Conservation (phyloP, 1,139 yeast species). For the Kodamaea sp. region DNA sequence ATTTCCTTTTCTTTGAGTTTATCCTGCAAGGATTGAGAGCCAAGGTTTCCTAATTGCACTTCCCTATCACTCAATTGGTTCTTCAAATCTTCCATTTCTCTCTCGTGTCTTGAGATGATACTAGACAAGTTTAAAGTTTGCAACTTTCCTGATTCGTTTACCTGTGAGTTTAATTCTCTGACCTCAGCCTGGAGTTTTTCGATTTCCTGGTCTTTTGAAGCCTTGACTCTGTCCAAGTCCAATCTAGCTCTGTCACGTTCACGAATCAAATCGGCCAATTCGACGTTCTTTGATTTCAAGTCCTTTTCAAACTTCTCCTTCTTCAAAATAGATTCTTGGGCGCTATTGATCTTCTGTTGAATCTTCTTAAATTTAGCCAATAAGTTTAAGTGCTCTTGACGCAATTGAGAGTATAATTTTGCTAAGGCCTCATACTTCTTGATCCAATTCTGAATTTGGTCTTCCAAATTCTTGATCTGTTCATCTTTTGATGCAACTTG, state of each 20-base stretch:
- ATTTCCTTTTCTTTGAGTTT: conserved; percentile 68
- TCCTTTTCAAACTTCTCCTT: conserved; percentile 85
- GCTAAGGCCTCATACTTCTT: conserved; percentile 89
- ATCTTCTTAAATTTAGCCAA: conserved; percentile 78
- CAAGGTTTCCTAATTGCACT: conserved; percentile 12
- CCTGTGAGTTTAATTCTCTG: conserved; percentile 60
- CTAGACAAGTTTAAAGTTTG: conserved; percentile 68
- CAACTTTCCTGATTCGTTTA: conserved; percentile 63
- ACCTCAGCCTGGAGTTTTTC: conserved; percentile 68
- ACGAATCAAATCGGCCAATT: conserved; percentile 83
- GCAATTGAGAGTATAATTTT: conserved; percentile 82
- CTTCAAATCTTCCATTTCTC: conserved; percentile 49
- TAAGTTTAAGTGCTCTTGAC: conserved; percentile 86
- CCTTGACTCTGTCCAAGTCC: conserved; percentile 74
- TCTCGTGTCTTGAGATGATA: conserved; percentile 63
- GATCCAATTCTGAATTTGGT: conserved; percentile 79
- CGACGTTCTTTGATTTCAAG: conserved; percentile 80
- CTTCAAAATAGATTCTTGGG: conserved; percentile 87
- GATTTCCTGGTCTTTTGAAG: conserved; percentile 64
- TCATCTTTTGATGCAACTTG: conserved; percentile 81
- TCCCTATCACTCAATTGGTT: conserved; percentile 31
- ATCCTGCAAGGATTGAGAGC: conserved; percentile 37
- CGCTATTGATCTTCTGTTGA: conserved; percentile 88
- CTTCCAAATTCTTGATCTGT: conserved; percentile 66
- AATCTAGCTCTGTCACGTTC: conserved; percentile 89